Percentiles rank a stretch among this genome's conserved stretches.
phyloP scores from a whole-genome alignment of 2,329 filamentous ascomycete species.

The Scedosporium minutisporum region DNA sequence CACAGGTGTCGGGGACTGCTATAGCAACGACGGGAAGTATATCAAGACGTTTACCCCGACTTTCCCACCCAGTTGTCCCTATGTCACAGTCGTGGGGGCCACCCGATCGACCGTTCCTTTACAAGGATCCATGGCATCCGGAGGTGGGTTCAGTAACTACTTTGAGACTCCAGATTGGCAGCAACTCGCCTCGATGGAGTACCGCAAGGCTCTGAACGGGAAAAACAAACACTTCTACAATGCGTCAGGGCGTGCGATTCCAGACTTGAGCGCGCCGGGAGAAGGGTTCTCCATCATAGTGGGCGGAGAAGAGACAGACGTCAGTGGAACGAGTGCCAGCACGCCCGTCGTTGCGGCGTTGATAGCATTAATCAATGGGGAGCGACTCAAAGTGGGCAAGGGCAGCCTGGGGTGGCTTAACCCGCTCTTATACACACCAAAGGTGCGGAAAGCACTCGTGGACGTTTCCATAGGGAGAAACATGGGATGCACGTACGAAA shows the following conservation, averaged over 20 bases:
- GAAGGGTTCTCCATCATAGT: conserved; percentile 40
- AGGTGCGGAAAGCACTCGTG: conserved; percentile 25
- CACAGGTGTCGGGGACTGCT: conserved; percentile 39
- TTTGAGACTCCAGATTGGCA: conserved; percentile 39
- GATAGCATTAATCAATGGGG: conserved; percentile 44
- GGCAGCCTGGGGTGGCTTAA: conserved; percentile 44
- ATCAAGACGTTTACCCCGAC: conserved; percentile 46
- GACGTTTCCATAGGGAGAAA: conserved; percentile 33
- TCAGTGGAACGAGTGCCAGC: conserved; percentile 39
- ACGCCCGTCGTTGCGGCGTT: conserved; percentile 45
- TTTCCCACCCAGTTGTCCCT: conserved; percentile 60
- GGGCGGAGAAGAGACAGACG: conserved; percentile 15
- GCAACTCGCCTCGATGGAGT: conserved; percentile 25
- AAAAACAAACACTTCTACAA: conserved; percentile 32
- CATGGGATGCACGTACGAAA: conserved; percentile 23
- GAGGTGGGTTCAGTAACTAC: conserved; percentile 20
- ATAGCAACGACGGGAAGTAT: conserved; percentile 47
- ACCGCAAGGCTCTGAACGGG: conserved; percentile 28
- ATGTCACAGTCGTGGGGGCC: conserved; percentile 56
- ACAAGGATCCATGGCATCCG: too few relatives aligned
- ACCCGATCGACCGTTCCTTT: conserved; percentile 43
- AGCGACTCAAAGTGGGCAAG: conserved; percentile 36
- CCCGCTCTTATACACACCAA: conserved; percentile 30
- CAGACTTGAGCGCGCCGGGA: conserved; percentile 45
- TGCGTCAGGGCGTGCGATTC: conserved; percentile 33